These are phyloP conservation scores for Cotoneaster glaucophyllus DNA, from an alignment of 306 rosid species.

Conservation along the genomic window DNA sequence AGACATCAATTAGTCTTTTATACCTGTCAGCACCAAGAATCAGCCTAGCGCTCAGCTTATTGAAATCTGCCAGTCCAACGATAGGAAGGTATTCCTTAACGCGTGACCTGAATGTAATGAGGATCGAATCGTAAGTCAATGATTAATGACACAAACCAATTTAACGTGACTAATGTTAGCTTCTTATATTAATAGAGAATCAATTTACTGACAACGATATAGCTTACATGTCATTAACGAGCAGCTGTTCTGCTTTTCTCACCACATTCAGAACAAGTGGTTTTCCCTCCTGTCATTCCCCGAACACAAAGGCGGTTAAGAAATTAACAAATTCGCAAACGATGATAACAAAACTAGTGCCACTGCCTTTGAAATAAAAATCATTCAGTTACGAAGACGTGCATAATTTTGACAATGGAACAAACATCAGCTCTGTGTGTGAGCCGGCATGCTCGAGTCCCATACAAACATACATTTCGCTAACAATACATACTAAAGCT, in stretches of 20 bases:
- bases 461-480: not conserved
- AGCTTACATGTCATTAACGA: slow-evolving; percentile 64
- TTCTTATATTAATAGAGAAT: not conserved
- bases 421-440: not conserved
- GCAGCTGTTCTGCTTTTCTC: slow-evolving; percentile 66
- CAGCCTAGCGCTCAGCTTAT: slow-evolving; percentile 85
- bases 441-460: not conserved
- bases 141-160: not conserved
- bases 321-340: not conserved
- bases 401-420: not conserved
- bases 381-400: not conserved
- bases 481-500: not conserved
- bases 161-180: not conserved
- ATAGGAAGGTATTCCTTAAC: slow-evolving; percentile 89
- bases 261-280: slow-evolving; percentile 95
- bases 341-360: not conserved
- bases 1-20: not conserved
- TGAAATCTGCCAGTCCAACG: slow-evolving; percentile 80
- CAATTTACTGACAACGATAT: not conserved
- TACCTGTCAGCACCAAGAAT: slow-evolving; percentile 95
- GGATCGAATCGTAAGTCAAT: not conserved
- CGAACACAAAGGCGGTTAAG: not conserved
- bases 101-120: slow-evolving; percentile 50
- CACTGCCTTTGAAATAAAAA: not conserved
- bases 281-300: slow-evolving; percentile 74